Conservation (phyloP, 257 asterid species). For the Ilex aquifolium region DNA sequence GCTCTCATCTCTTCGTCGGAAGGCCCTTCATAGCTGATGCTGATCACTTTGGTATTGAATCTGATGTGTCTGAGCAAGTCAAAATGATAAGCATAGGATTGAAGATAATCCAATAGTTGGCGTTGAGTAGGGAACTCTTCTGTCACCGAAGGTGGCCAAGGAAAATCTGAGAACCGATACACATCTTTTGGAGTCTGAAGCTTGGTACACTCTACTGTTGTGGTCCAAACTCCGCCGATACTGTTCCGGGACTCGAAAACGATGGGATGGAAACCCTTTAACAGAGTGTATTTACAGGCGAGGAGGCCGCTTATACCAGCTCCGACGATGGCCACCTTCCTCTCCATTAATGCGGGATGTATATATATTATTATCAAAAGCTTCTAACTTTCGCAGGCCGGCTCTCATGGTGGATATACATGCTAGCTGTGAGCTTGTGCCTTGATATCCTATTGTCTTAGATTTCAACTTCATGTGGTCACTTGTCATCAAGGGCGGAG, state of each 20-base stretch:
- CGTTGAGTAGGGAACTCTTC: slow-evolving; percentile 25
- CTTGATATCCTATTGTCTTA: no score
- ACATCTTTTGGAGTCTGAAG: slow-evolving; percentile 31
- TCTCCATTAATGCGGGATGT: slow-evolving; percentile 11
- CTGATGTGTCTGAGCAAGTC: slow-evolving; percentile 30
- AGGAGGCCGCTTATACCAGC: slow-evolving; percentile 59
- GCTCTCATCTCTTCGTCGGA: slow-evolving; percentile 16
- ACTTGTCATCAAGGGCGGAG: no score
- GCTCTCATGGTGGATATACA: no score
- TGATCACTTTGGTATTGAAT: slow-evolving; percentile 29
- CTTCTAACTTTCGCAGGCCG: no score
- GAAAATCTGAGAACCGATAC: slow-evolving; percentile 47
- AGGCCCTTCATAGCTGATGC: slow-evolving; percentile 26
- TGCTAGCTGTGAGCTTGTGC: no score
- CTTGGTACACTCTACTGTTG: slow-evolving; percentile 1
- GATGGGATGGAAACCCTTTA: slow-evolving; percentile 40
- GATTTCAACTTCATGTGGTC: no score
- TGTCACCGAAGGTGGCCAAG: slow-evolving; percentile 43
- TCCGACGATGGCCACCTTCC: slow-evolving; percentile 37
- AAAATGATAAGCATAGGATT: slow-evolving; percentile 34
- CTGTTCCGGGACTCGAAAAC: slow-evolving; percentile 33
- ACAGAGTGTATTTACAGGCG: slow-evolving; percentile 41
- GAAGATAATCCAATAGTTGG: slow-evolving; percentile 28
- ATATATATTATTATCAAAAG: no score
- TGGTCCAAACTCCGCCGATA: slow-evolving; percentile 37